These are phyloP conservation scores for Chloranthus sessilifolius DNA, from an alignment of 164 flowering plant genomes.

Conservation along the genomic window DNA sequence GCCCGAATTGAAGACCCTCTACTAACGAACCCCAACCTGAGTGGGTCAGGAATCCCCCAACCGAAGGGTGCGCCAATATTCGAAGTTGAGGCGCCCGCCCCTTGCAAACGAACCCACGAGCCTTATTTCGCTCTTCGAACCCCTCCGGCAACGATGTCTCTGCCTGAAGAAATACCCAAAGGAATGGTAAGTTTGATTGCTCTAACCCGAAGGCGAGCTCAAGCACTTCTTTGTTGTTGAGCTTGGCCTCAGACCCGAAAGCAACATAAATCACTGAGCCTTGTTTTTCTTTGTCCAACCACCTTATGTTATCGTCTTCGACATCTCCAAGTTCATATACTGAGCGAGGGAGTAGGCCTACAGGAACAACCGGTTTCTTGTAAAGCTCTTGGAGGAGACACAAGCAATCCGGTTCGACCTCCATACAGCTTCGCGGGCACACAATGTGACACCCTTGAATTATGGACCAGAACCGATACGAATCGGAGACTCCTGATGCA, in stretches of 20 bases:
- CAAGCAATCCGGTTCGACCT: constrained; percentile 12
- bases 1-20: constrained; percentile 29
- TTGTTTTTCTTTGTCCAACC: constrained; percentile 33
- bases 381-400: constrained; percentile 4
- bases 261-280: constrained; percentile 26
- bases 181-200: constrained; percentile 23
- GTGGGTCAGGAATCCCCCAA: constrained; percentile 33
- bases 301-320: not conserved
- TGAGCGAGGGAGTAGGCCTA: constrained; percentile 7
- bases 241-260: constrained; percentile 35
- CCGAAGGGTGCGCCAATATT: constrained; percentile 31
- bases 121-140: constrained; percentile 13
- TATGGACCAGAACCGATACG: not conserved
- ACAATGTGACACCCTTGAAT: constrained; percentile 1
- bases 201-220: constrained; percentile 32
- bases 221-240: constrained; percentile 18
- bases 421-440: constrained; percentile 3
- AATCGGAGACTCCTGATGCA: constrained; percentile 6
- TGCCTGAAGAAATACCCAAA: constrained; percentile 25
- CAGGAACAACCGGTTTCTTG: constrained; percentile 14
- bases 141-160: constrained; percentile 19
- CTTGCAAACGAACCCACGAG: constrained; percentile 20
- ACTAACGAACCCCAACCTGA: constrained; percentile 32
- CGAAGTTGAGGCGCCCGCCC: constrained; percentile 43
- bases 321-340: not conserved